phyloP scores from a whole-genome alignment of 2,329 filamentous ascomycete genomes.

The Huntiella savannae region DNA sequence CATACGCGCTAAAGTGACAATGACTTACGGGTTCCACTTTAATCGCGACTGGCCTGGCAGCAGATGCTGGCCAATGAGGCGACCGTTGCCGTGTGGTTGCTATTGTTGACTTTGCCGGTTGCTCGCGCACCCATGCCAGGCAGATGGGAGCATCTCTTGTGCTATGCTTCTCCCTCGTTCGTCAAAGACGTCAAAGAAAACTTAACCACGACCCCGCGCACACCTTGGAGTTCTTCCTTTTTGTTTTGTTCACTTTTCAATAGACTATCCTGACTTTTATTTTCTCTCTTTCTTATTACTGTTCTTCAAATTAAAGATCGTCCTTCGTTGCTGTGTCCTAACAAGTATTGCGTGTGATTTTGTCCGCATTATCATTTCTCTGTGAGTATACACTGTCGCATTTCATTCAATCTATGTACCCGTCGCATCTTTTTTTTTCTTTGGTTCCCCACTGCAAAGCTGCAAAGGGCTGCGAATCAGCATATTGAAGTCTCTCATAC shows the following conservation, averaged over 20 bases:
- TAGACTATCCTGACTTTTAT: background rate
- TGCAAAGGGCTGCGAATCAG: background rate
- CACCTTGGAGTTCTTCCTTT: slow-evolving; percentile 2
- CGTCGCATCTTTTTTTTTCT: background rate
- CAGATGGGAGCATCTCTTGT: slow-evolving; percentile 11
- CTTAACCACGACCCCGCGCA: slow-evolving; percentile 10
- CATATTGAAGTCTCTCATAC: no score
- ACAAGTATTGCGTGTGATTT: no score
- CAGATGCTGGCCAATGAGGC: slow-evolving; percentile 23
- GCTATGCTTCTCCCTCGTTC: slow-evolving; percentile 9
- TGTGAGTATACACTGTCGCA: slow-evolving; percentile 1
- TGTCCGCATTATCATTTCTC: slow-evolving; percentile 1
- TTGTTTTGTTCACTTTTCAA: slow-evolving; percentile 7
- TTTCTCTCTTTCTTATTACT: background rate
- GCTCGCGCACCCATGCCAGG: slow-evolving; percentile 12
- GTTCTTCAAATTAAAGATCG: background rate
- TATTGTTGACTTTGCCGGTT: slow-evolving; percentile 25
- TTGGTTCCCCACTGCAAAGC: background rate
- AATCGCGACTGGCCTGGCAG: slow-evolving; percentile 9
- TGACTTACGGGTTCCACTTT: slow-evolving; percentile 8
- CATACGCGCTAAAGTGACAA: slow-evolving; percentile 1
- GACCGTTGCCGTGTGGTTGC: slow-evolving; percentile 38
- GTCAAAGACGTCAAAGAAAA: slow-evolving; percentile 3
- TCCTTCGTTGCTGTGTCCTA: background rate
- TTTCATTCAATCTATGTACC: background rate